phyloP scores from a whole-genome alignment of 106 monocot genomes.

The Phalaenopsis equestris region DNA sequence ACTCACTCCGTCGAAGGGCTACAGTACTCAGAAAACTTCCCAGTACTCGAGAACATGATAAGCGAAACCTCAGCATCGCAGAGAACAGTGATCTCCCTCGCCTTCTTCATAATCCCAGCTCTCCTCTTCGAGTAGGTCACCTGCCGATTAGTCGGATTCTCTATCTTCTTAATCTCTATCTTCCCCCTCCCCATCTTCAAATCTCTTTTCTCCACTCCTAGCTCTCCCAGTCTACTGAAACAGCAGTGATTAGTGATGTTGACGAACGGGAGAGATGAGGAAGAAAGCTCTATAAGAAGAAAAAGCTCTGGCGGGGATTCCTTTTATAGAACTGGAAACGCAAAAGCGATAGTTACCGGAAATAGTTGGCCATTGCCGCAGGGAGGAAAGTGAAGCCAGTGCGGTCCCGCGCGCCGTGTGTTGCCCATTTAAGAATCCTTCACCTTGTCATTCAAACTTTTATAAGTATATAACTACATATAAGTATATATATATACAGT shows the following conservation, averaged over 20 bases:
- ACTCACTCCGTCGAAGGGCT: slow-evolving; percentile 17
- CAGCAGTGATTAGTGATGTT: neutral
- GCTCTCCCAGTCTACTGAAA: neutral
- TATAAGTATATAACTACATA: no score
- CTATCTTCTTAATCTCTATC: slow-evolving; percentile 29
- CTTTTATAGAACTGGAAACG: neutral
- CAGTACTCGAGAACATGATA: slow-evolving; percentile 29
- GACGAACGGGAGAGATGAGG: neutral
- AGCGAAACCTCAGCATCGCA: slow-evolving; percentile 34
- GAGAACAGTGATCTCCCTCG: slow-evolving; percentile 30
- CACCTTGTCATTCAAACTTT: neutral
- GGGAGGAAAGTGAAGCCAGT: slow-evolving; percentile 6
- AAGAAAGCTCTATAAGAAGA: neutral
- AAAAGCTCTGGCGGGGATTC: neutral
- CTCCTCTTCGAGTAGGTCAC: slow-evolving; percentile 23
- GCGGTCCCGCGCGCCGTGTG: slow-evolving; percentile 3
- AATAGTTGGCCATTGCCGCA: slow-evolving; percentile 3
- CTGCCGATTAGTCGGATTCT: slow-evolving; percentile 22
- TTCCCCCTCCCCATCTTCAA: slow-evolving; percentile 21
- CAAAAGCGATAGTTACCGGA: slow-evolving; percentile 2
- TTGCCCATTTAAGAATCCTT: slow-evolving; percentile 12
- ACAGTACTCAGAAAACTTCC: slow-evolving; percentile 24
- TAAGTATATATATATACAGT: no score
- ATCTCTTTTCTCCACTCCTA: neutral
- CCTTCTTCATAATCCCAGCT: slow-evolving; percentile 32